Evolutionary conservation across 768 basidiomycete genomes (phyloP), one percentile per base, ranked within the genome.

Genomic region (Lactifluus subvellereus): DNA sequence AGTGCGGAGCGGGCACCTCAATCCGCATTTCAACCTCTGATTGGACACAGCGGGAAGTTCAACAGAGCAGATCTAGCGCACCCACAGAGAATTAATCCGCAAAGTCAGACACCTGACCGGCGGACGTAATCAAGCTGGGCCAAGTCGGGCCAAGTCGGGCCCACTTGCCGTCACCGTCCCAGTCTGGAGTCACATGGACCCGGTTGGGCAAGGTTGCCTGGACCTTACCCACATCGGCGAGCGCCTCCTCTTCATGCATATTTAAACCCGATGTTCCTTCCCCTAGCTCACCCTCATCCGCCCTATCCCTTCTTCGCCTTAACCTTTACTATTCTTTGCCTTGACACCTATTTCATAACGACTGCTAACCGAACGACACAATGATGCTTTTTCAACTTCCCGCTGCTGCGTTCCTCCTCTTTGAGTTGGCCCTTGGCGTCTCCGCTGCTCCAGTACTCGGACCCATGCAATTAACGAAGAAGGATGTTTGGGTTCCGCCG

Each of bases 401-500:
- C 52, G 27, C 27, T 14, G 37, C 47, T 54, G 57, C 38, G 11
- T 38, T 63, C 38, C 30, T 63, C 52, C 9, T 59, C 10, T 42
- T 48, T 10, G 47, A 9, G 3, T 48, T 22, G 47, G 47, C 37
- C 3, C 2, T 59, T 2, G 45, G 47, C 11, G 47, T 48, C n/a
- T 51, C 57, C 6, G 62, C 62, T 0, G 57, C 57, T 6, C 62
- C 62, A 16, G 2, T 11, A 13, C n/a, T 20, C 7, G 14, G 0
- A 22, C 11, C 61, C 16, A 7, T 27, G 20, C 42, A 22, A 1
- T 2, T 49, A 13, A 8, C 33, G 1, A 37, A 30, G 33, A 42
- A 66, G 30, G 72, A 70, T n/a, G 82, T 85, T 9, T 80, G 79
- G 67, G 75, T 68, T 11, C 84, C 84, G 0, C 76, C 71, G 57